Conservation (phyloP, 2,329 filamentous ascomycete genomes). For the Diaporthe citriasiana region DNA sequence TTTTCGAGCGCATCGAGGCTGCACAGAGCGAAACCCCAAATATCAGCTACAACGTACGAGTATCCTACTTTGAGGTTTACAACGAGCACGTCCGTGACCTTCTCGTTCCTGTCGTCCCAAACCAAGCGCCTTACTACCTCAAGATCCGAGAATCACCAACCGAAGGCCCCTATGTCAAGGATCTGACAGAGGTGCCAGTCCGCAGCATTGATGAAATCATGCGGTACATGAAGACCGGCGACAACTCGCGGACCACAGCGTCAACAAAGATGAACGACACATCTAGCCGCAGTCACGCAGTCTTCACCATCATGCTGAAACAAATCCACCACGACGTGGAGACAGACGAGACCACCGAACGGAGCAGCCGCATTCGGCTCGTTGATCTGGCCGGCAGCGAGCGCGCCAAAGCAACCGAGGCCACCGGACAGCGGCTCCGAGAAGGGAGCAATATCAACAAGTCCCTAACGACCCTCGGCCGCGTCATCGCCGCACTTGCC, state of each 20-base stretch:
- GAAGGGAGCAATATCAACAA: slow-evolving; percentile 99
- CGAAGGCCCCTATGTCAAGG: slow-evolving; percentile 97
- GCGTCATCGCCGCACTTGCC: slow-evolving; percentile 93
- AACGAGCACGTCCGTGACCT: slow-evolving; percentile 98
- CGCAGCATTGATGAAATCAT: slow-evolving; percentile 89
- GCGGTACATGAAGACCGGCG: slow-evolving; percentile 90
- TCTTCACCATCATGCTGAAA: slow-evolving; percentile 98
- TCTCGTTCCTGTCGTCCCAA: slow-evolving; percentile 78
- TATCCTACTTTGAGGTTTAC: slow-evolving; percentile 99
- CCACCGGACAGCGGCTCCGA: slow-evolving; percentile 88
- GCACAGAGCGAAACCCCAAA: slow-evolving; percentile 84
- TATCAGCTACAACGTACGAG: slow-evolving; percentile 96
- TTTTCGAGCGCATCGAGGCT: slow-evolving; percentile 92
- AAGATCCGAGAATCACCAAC: slow-evolving; percentile 97
- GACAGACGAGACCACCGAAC: slow-evolving; percentile 97
- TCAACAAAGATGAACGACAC: slow-evolving; percentile 99
- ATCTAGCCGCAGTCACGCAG: slow-evolving; percentile 93
- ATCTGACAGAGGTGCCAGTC: slow-evolving; percentile 93
- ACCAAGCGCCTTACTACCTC: slow-evolving; percentile 88
- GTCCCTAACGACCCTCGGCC: slow-evolving; percentile 93
- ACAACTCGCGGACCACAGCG: slow-evolving; percentile 87
- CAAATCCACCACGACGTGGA: slow-evolving; percentile 98
- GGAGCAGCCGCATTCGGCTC: slow-evolving; percentile 91
- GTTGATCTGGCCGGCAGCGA: slow-evolving; percentile 97
- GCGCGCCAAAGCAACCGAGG: slow-evolving; percentile 94